Base-by-base conservation (phyloP, 2,329 filamentous ascomycete genomes). In the Pestalotiopsis fici region DNA sequence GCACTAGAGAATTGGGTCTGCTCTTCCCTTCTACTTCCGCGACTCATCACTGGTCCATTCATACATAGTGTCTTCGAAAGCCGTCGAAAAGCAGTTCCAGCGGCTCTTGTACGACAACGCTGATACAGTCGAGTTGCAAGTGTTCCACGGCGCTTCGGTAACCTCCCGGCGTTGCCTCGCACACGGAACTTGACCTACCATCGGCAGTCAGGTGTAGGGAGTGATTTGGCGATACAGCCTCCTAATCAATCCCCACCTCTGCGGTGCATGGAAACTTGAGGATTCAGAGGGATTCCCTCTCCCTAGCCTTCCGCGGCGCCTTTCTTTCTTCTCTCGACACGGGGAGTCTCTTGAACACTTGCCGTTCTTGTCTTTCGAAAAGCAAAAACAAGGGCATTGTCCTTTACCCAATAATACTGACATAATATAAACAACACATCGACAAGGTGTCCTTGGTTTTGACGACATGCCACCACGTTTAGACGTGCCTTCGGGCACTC, bases 401-500 rank as follows among this genome's bases (percentile, higher is more conserved):
- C 63, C 37, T 37, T 57, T 50, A 50, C 59, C 59, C 39, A 39
- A 25, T 23, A 18, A 54, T 50, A 21, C 9, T 55, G 12, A 64
- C 31, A 27, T 61, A 55, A 27, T 35, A 56, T 23, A 25, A 31
- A 55, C 11, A 43, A 15, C 59, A 61, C n/a, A n/a, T n/a, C n/a
- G n/a, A n/a, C n/a, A n/a, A n/a, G n/a, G n/a, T n/a, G n/a, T n/a
- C n/a, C n/a, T n/a, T n/a, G 21, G 47, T 21, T n/a, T 72, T 43
- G 27, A 25, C 23, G 21, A 65, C 13, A 65, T 65, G 64, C 64
- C 64, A 3, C 21, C 55, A 37, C 54, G 25, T 65, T 77, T 87
- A 68, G 82, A 86, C 71, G 76, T 86, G 69, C 79, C 81, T 65
- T 75, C 78, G 66, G 76, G 81, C 60, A 77, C 80, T 13, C 82